Evolutionary conservation across 257 asterid species (phyloP).

Genomic region (Schizonepeta tenuifolia): DNA sequence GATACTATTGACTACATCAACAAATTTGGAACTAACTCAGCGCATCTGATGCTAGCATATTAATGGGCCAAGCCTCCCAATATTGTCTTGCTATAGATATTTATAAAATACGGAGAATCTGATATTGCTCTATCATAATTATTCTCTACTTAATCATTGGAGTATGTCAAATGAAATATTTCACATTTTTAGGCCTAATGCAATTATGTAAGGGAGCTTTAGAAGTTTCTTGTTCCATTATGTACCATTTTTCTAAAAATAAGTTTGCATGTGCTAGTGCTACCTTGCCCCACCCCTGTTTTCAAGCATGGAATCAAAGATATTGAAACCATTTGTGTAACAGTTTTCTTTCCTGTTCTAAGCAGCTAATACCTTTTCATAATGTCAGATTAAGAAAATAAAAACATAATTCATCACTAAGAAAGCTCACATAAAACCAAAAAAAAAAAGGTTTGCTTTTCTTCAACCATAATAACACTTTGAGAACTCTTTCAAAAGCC

Average conservation of each 20-base stretch:
- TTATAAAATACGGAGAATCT: neutral
- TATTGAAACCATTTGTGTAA: neutral
- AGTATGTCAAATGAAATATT: neutral
- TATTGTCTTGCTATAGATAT: constrained; percentile 1
- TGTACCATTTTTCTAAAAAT: neutral
- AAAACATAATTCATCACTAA: neutral
- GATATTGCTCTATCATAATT: constrained; percentile 2
- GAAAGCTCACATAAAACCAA: neutral
- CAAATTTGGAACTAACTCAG: constrained; percentile 9
- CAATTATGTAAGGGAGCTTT: neutral
- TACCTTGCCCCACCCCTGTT: neutral
- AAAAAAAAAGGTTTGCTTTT: neutral
- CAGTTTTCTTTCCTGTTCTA: neutral
- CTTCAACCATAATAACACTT: neutral
- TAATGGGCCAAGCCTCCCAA: constrained; percentile 20
- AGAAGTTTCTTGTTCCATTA: neutral
- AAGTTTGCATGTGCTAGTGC: neutral
- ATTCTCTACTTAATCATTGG: constrained; percentile 4
- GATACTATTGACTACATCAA: constrained; percentile 3
- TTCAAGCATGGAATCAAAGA: constrained; percentile 4
- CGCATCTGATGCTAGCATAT: neutral
- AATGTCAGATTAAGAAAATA: neutral
- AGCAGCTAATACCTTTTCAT: constrained; percentile 1
- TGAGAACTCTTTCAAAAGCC: neutral
- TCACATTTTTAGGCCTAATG: neutral